These are phyloP conservation scores for Pestalotiopsis sp. DNA, from an alignment of 2,329 filamentous ascomycete genomes.

Conservation along the genomic window DNA sequence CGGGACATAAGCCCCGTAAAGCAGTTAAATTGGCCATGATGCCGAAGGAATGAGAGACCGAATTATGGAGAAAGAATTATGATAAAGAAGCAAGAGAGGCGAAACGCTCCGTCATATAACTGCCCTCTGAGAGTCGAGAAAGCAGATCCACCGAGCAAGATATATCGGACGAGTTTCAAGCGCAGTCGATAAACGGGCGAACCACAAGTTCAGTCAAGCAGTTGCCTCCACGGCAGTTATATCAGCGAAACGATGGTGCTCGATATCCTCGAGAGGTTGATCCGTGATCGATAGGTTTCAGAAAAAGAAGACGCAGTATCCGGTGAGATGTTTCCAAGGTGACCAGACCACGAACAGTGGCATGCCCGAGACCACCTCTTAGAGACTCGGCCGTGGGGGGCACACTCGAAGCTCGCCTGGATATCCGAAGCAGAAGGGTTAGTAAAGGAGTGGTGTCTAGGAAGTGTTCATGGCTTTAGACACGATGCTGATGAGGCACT, in stretches of 20 bases:
- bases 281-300: conserved; percentile 4
- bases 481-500: conserved; percentile 13
- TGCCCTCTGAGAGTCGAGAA: background rate
- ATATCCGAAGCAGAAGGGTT: conserved; percentile 7
- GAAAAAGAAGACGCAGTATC: background rate
- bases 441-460: conserved; percentile 10
- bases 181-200: background rate
- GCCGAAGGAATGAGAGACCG: conserved; percentile 7
- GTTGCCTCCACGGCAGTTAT: background rate
- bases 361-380: background rate
- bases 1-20: conserved; percentile 52
- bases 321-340: conserved; percentile 1
- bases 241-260: background rate
- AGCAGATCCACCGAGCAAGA: background rate
- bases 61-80: background rate
- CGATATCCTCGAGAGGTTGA: background rate
- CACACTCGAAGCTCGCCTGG: background rate
- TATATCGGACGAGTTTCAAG: background rate
- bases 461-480: conserved; percentile 11
- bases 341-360: background rate
- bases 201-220: background rate
- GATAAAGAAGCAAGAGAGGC: background rate
- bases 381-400: conserved; percentile 7
- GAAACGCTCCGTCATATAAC: background rate
- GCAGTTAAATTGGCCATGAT: conserved; percentile 13